Conservation (phyloP, 257 asterid genomes). For the Rehmannia glutinosa region DNA sequence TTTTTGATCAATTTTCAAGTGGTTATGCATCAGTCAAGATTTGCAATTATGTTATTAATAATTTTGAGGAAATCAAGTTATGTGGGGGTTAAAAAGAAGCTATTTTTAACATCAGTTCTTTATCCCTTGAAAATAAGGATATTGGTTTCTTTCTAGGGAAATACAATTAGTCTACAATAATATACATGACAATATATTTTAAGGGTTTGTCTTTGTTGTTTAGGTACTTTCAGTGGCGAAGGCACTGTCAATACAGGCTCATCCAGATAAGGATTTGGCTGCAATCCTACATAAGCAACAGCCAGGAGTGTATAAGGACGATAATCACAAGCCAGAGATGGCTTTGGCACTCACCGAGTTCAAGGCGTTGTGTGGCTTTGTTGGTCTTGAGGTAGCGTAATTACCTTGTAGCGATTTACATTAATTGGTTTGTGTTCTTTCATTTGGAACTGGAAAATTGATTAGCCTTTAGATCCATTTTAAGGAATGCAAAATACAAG, state of each 20-base stretch:
- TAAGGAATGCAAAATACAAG: too few relatives aligned
- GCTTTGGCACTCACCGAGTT: conserved; percentile 85
- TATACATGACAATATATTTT: too few relatives aligned
- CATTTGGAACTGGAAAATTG: neutral
- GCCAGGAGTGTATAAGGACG: conserved; percentile 78
- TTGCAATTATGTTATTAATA: too few relatives aligned
- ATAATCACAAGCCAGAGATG: conserved; percentile 98
- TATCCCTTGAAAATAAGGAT: neutral
- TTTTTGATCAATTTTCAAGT: too few relatives aligned
- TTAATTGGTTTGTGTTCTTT: neutral
- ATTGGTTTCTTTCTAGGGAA: too few relatives aligned
- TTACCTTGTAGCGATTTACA: neutral
- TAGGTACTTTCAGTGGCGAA: conserved; percentile 89
- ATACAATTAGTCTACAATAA: too few relatives aligned
- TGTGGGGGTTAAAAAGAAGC: neutral
- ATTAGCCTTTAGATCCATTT: too few relatives aligned
- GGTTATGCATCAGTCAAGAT: too few relatives aligned
- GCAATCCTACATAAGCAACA: conserved; percentile 56
- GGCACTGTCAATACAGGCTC: conserved; percentile 93
- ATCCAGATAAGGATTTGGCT: conserved; percentile 90
- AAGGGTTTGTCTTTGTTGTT: too few relatives aligned
- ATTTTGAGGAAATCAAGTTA: neutral
- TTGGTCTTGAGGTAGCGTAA: conserved; percentile 56
- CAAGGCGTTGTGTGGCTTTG: conserved; percentile 87
- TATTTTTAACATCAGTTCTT: neutral